Evolutionary conservation across 495 filamentous ascomycete species (phyloP), one percentile per base, ranked within the genome.

Genomic region (Xylaria grammica): DNA sequence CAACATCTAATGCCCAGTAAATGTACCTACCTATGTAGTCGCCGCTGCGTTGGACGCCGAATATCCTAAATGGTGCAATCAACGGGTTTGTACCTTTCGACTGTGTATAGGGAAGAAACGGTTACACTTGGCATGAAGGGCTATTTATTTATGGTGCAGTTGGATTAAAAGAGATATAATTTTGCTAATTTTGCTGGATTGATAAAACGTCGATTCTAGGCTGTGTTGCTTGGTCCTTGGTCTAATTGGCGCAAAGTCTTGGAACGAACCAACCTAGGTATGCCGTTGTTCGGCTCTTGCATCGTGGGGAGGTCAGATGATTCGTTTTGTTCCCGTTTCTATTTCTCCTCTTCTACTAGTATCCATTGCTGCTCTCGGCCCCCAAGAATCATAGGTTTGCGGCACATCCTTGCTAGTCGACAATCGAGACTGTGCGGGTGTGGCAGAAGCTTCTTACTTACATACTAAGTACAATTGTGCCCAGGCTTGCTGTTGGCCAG

Each of bases 371-470:
- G 34, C n/a, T n/a, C n/a, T 5, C 34, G 11, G 34, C 34, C 6
- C 20, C 20, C 10, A 1, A 13, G n/a, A 53, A 27, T n/a, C 11
- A 29, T 19, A 26, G 53, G 53, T 6, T 8, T 22, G 53, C 11
- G 30, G 17, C 20, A 56, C 40, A 9, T 27, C 26, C 53, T 40
- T 42, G 53, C 53, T 27, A 36, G 51, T 22, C 51, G 30, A 29
- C 51, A 34, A 56, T 56, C 53, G 22, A 11, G 22, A 22, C 17
- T 27, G 34, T 13, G 34, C 20, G 11, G 34, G 34, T 56, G 53
- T 13, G 27, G 24, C 26, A 13, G 11, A 42, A 54, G 34, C 53
- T 56, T 56, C 53, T 56, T 42, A 26, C 20, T n/a, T n/a, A n/a
- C n/a, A n/a, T n/a, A n/a, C n/a, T n/a, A n/a, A n/a, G n/a, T n/a